Evolutionary conservation across 257 asterid species (phyloP), one percentile per base, ranked within the genome.

Genomic region (Echium plantagineum): DNA sequence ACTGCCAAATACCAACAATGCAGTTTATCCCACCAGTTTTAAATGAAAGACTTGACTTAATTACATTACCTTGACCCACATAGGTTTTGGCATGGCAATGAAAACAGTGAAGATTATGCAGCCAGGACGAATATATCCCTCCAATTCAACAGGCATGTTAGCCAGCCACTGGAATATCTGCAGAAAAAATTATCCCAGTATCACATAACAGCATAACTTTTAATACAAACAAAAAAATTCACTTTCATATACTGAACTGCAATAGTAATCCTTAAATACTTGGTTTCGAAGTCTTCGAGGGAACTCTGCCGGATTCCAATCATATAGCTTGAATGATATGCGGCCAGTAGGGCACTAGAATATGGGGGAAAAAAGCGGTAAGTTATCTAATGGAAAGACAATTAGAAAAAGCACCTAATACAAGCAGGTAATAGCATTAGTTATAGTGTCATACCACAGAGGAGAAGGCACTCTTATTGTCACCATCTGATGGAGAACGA

Each of bases 271-370:
- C 77, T 72, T 74, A 77, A 80, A 73, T 89, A 89, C 97, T 84
- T 89, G 97, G 80, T 80, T 94, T 52, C 97, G 91, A 70, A 89
- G 95, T 24, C 86, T 81, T 65, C 94, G 81, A 55, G 97, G 95
- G 73, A 89, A 89, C 67, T 86, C 97, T 18, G 97, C 97, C n/a
- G 97, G 97, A 67, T 89, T 89, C 97, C 95, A 86, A 69, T 89
- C 95, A 31, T 86, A 89, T 63, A 89, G 95, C 91, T 89, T 89
- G 80, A 89, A 89, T 61, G 97, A 89, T 70, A 89, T 82, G 71
- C 97, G 86, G 55, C 94, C 94, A 66, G 97, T 71, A 62, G 95
- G 90, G 59, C 94, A 89, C 95, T 89, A 79, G 71, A 66, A 66
- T 31, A 68, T 64, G 20, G n/a, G n/a, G n/a, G 55, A 49, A 18